phyloP scores from a whole-genome alignment of 2,329 filamentous ascomycete species.

The Alternaria brassicae region DNA sequence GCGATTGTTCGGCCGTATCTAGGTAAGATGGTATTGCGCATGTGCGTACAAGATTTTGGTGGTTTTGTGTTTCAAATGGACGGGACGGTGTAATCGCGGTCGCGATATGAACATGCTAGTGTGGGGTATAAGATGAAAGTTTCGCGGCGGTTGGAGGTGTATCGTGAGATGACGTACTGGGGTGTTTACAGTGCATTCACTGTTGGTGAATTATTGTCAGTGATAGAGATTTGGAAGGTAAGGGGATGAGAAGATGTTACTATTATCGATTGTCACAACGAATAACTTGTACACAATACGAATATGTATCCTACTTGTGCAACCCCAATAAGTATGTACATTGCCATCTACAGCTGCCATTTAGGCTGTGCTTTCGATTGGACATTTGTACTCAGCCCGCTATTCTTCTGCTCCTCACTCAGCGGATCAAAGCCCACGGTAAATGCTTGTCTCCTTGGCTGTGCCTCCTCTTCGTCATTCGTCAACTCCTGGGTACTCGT shows the following conservation, averaged over 20 bases:
- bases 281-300: not conserved
- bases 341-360: constrained; percentile 29
- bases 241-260: not conserved
- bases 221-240: not conserved
- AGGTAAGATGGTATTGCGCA: not conserved
- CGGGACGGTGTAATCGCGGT: not conserved
- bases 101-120: not conserved
- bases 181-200: not conserved
- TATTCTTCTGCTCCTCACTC: constrained; percentile 13
- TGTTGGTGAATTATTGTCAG: not conserved
- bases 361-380: constrained; percentile 30
- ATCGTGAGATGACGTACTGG: not conserved
- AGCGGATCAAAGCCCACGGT: constrained; percentile 38
- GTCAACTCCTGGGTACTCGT: constrained; percentile 33
- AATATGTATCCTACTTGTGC: not conserved
- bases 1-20: not conserved
- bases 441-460: constrained; percentile 27
- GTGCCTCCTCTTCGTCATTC: constrained; percentile 15
- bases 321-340: not conserved
- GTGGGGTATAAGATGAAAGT: not conserved
- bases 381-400: constrained; percentile 32
- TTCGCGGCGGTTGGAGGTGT: not conserved
- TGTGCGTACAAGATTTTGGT: not conserved
- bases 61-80: not conserved
- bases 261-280: not conserved